Evolutionary conservation across 73 alveolate species (phyloP).

Genomic region (Breviolum minutum): DNA sequence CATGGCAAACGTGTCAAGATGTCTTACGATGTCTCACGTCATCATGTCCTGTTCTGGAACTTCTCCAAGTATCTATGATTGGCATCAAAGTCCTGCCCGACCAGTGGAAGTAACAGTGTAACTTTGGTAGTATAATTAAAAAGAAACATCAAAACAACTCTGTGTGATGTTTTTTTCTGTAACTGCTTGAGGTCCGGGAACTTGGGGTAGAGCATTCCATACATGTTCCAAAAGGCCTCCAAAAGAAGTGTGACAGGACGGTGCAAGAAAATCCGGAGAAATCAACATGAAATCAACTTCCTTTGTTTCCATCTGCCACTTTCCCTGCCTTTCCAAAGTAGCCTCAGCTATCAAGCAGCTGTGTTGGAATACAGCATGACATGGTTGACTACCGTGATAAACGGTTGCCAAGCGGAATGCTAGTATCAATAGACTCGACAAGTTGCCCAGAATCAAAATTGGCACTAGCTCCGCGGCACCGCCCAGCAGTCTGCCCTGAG

Average conservation of each 20-base stretch:
- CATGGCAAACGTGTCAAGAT: background rate
- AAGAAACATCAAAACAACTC: too few species aligned
- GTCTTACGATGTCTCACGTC: background rate
- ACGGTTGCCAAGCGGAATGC: background rate
- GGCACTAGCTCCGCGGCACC: conserved; percentile 90
- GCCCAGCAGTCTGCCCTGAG: conserved; percentile 69
- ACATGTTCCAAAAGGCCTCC: conserved; percentile 24
- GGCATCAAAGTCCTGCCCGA: conserved; percentile 53
- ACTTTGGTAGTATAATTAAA: background rate
- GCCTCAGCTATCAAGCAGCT: background rate
- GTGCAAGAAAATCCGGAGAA: background rate
- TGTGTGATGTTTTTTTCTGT: background rate
- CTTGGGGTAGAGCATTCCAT: conserved; percentile 63
- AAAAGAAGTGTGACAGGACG: background rate
- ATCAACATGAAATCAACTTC: background rate
- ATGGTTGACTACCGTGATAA: too few species aligned
- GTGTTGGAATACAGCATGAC: background rate
- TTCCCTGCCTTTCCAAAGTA: conserved; percentile 47
- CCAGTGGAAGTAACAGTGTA: background rate
- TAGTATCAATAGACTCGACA: background rate
- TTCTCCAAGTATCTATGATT: conserved; percentile 54
- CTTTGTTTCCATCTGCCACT: background rate
- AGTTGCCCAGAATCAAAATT: conserved; percentile 29
- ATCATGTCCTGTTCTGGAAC: conserved; percentile 80
- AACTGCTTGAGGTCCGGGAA: conserved; percentile 51